Evolutionary conservation across 2,329 filamentous ascomycete genomes (phyloP).

Genomic region (Diaporthe amygdali): DNA sequence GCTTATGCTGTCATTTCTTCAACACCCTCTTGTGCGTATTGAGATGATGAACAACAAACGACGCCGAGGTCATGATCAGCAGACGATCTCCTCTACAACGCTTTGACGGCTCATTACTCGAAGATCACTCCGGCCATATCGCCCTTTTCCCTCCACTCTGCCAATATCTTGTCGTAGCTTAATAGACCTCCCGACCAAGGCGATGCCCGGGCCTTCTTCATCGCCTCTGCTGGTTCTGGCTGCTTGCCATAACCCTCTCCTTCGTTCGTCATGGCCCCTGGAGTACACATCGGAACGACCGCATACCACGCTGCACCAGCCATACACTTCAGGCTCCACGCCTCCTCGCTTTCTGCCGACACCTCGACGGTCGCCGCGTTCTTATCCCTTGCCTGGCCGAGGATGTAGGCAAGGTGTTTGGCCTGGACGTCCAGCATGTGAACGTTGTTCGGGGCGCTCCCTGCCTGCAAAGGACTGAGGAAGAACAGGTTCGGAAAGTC

Average conservation of each 20-base stretch:
- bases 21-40: neutral
- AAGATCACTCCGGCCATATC: neutral
- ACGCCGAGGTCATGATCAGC: neutral
- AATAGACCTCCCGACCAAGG: neutral
- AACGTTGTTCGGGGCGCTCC: neutral
- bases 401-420: neutral
- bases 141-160: conserved; percentile 9
- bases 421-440: conserved; percentile 7
- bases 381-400: neutral
- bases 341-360: neutral
- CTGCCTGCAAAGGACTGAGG: neutral
- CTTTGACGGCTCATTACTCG: neutral
- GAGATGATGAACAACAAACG: neutral
- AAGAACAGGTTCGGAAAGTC: conserved; percentile 5
- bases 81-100: neutral
- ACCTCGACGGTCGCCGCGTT: neutral
- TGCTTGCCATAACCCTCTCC: neutral
- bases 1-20: neutral
- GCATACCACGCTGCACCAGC: neutral
- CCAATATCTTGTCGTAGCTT: neutral
- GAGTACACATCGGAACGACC: neutral
- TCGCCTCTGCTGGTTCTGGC: neutral
- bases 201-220: neutral
- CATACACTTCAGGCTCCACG: neutral
- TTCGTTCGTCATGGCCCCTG: neutral